Evolutionary conservation across 2,329 filamentous ascomycete species (phyloP).

Genomic region (Colletotrichum incanum): DNA sequence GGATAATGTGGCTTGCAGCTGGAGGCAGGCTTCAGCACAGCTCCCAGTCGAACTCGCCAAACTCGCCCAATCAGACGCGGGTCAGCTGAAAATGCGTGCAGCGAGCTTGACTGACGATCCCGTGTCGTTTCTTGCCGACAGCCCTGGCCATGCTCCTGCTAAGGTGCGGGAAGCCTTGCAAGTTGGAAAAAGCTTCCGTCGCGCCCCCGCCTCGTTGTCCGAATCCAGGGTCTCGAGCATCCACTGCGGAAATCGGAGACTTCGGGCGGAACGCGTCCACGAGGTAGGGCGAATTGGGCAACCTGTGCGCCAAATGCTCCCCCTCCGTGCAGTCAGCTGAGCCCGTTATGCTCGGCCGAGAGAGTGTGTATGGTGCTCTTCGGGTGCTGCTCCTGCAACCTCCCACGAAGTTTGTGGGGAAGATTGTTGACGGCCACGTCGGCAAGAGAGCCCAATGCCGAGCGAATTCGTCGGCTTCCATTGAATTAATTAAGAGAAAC

Average conservation of each 20-base stretch:
- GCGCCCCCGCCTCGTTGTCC: conserved; percentile 22
- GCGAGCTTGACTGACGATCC: conserved; percentile 18
- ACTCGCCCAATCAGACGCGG: conserved; percentile 23
- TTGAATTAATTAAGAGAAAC: background rate
- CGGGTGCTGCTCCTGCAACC: background rate
- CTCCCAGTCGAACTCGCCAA: conserved; percentile 35
- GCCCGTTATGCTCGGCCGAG: conserved; percentile 15
- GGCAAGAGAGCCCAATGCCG: conserved; percentile 1
- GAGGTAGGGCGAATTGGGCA: conserved; percentile 13
- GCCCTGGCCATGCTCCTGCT: conserved; percentile 8
- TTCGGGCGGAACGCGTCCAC: conserved; percentile 16
- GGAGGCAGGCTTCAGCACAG: conserved; percentile 38
- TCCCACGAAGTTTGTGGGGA: conserved; percentile 1
- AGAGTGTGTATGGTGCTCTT: background rate
- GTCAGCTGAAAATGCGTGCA: conserved; percentile 19
- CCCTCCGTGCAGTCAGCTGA: background rate
- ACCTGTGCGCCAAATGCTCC: conserved; percentile 22
- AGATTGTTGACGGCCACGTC: background rate
- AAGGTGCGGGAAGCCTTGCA: conserved; percentile 7
- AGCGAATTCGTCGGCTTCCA: background rate
- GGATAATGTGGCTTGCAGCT: conserved; percentile 42
- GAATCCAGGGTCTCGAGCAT: background rate
- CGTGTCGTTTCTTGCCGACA: conserved; percentile 6
- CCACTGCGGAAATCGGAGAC: conserved; percentile 36
- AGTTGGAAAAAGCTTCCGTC: conserved; percentile 4